Conservation (phyloP, 768 basidiomycete species). For the Lactarius pseudohatsudake region DNA sequence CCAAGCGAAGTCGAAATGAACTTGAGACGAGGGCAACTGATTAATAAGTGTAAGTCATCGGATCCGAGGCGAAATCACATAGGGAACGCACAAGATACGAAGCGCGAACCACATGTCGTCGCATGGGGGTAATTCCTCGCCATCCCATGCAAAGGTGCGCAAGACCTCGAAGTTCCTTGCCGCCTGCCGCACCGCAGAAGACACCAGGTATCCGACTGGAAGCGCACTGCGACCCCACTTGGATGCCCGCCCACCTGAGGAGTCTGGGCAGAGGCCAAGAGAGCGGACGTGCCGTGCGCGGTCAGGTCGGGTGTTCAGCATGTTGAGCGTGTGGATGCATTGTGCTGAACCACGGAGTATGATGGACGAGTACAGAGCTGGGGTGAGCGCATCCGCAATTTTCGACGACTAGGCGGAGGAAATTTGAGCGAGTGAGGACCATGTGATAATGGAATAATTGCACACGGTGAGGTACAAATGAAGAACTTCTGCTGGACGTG, state of each 20-base stretch:
- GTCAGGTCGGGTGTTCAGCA: conserved; percentile 55
- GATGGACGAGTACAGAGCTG: conserved; percentile 61
- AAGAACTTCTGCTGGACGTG: conserved; percentile 53
- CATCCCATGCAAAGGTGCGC: conserved; percentile 68
- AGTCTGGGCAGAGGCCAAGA: conserved; percentile 49
- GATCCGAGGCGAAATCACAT: not conserved
- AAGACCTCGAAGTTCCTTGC: conserved; percentile 62
- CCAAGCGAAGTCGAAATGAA: conserved; percentile 65
- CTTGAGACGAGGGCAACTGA: conserved; percentile 64
- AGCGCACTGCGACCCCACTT: conserved; percentile 33
- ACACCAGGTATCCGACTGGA: conserved; percentile 41
- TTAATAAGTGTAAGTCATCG: not conserved
- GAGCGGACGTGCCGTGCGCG: conserved; percentile 69
- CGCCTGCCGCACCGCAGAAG: conserved; percentile 50
- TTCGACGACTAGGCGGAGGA: conserved; percentile 47
- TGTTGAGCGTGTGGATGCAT: conserved; percentile 60
- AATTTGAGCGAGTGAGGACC: not conserved
- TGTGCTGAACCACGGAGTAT: conserved; percentile 55
- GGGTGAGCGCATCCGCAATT: conserved; percentile 51
- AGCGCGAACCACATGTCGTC: conserved; percentile 82
- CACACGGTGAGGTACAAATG: conserved; percentile 61
- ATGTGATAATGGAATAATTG: conserved; percentile 21
- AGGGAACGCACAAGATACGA: conserved; percentile 54
- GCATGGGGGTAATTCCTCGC: conserved; percentile 55
- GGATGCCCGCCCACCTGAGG: conserved; percentile 15